phyloP scores from a whole-genome alignment of 2,329 filamentous ascomycete genomes.

The Cytospora chrysosperma region DNA sequence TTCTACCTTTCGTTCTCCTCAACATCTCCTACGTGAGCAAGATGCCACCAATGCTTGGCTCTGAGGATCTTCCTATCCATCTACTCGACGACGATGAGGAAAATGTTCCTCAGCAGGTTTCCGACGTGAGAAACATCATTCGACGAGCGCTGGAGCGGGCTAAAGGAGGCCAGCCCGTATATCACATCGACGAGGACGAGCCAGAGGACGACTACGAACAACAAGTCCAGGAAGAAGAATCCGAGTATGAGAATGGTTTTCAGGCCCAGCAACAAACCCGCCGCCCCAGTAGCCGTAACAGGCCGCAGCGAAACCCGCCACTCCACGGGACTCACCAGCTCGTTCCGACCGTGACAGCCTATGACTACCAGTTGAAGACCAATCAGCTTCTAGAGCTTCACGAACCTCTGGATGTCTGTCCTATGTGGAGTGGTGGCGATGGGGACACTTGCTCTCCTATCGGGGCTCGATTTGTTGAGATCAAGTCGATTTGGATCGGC shows the following conservation, averaged over 20 bases:
- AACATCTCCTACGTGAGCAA: background rate
- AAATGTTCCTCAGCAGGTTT: background rate
- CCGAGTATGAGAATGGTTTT: background rate
- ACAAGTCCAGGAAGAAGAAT: background rate
- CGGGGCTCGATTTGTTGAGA: slow-evolving; percentile 40
- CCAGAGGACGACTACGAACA: background rate
- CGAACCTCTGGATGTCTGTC: slow-evolving; percentile 14
- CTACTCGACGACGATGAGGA: background rate
- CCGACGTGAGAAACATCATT: background rate
- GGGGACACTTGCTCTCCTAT: slow-evolving; percentile 22
- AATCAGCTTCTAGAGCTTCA: background rate
- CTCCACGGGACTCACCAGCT: background rate
- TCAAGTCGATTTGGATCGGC: slow-evolving; percentile 38
- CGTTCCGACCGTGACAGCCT: background rate
- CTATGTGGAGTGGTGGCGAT: background rate
- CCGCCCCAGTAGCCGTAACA: background rate
- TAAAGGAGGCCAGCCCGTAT: background rate
- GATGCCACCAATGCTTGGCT: background rate
- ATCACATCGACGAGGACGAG: background rate
- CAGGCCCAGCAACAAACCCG: background rate
- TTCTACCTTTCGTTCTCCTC: background rate
- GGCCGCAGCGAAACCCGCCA: background rate
- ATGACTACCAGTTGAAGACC: background rate
- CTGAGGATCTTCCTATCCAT: background rate
- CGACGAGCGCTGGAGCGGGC: background rate